These are phyloP conservation scores for Magnusiomyces sp. DNA, from an alignment of 1,139 yeast genomes.

Conservation along the genomic window DNA sequence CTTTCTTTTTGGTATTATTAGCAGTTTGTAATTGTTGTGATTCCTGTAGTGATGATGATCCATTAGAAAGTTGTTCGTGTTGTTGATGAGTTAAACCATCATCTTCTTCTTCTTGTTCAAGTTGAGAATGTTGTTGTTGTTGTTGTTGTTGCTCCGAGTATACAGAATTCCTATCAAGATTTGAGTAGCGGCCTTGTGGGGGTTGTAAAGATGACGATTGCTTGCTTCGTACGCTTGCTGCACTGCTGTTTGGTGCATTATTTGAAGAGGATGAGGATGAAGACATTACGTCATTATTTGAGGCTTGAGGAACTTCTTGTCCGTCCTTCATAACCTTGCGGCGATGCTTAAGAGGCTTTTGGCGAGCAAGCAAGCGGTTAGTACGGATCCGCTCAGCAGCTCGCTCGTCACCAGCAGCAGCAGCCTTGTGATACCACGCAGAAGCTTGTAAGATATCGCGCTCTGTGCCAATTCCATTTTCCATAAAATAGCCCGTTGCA, in stretches of 20 bases:
- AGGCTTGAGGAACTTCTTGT: not conserved
- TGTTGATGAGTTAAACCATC: too few relatives aligned
- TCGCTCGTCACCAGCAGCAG: constrained; percentile 61
- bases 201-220: too few relatives aligned
- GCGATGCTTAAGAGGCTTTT: constrained; percentile 13
- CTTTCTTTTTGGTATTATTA: too few relatives aligned
- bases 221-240: too few relatives aligned
- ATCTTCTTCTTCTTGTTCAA: not conserved
- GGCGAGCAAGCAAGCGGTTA: constrained; percentile 16
- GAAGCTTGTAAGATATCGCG: constrained; percentile 50
- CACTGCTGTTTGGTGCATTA: too few relatives aligned
- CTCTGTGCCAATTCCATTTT: constrained; percentile 80
- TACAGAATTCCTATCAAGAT: too few relatives aligned
- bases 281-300: too few relatives aligned
- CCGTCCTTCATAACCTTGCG: constrained; percentile 4
- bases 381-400: constrained; percentile 37
- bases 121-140: not conserved
- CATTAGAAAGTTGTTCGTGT: too few relatives aligned
- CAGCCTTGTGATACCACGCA: constrained; percentile 70
- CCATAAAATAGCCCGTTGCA: constrained; percentile 77
- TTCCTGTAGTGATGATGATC: too few relatives aligned
- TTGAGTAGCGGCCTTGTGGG: too few relatives aligned
- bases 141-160: not conserved
- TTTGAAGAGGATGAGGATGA: too few relatives aligned
- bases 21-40: too few relatives aligned